Evolutionary conservation across 169 alveolate species (phyloP).

Genomic region (Plasmodium sp.): DNA sequence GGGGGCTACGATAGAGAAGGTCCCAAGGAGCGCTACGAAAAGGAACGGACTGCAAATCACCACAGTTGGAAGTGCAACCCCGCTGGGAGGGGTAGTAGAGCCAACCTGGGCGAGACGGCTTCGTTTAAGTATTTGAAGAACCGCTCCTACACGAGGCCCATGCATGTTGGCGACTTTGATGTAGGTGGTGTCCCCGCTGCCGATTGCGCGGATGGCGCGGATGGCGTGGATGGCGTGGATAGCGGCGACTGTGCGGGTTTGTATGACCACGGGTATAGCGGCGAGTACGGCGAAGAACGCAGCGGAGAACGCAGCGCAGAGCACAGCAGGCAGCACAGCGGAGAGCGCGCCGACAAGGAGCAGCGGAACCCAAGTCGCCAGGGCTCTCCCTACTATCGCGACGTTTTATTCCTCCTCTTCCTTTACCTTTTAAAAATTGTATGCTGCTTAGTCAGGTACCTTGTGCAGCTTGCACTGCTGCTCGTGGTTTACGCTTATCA

Average conservation of each 20-base stretch:
- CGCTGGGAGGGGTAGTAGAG: neutral
- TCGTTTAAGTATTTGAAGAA: constrained; percentile 16
- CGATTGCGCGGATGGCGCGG: neutral
- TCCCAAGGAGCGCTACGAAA: neutral
- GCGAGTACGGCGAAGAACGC: neutral
- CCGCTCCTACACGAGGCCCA: constrained; percentile 49
- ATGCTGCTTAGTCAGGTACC: constrained; percentile 6
- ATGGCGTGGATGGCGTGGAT: neutral
- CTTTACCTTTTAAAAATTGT: constrained; percentile 28
- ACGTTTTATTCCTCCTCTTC: neutral
- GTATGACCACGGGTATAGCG: neutral
- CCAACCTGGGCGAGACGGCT: neutral
- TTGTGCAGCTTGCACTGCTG: neutral
- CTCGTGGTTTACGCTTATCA: neutral
- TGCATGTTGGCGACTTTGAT: constrained; percentile 50
- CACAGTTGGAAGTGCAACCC: neutral
- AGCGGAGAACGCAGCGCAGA: neutral
- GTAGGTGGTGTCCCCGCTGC: neutral
- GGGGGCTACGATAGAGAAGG: neutral
- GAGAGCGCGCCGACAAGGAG: neutral
- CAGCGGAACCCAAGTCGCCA: neutral
- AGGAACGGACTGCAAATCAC: neutral
- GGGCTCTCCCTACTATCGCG: neutral
- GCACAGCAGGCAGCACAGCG: neutral
- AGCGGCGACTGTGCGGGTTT: neutral